A percentile compares a stretch with the other conserved stretches of the same genome.
Conservation (phyloP, 1,139 yeast species). For the Debaryomyces singareniensis region DNA sequence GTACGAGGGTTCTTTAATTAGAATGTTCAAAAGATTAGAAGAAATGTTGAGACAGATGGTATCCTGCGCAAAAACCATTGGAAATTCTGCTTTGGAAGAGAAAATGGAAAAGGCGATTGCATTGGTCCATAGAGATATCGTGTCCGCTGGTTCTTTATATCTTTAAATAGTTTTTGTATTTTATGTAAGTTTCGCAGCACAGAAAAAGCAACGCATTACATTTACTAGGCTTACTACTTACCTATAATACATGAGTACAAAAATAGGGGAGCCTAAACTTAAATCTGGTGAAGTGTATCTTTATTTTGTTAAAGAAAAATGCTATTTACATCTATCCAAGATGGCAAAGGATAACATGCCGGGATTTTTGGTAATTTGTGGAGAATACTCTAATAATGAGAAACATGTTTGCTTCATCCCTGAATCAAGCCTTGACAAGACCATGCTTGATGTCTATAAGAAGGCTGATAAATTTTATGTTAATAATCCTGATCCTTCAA, state of each 20-base stretch:
- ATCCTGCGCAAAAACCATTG: constrained; percentile 87
- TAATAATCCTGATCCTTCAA: not conserved
- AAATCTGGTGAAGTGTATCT: constrained; percentile 31
- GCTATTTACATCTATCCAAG: constrained; percentile 75
- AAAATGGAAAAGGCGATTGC: constrained; percentile 86
- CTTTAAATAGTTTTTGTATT: no score
- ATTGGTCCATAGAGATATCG: constrained; percentile 90
- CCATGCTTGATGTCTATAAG: constrained; percentile 45
- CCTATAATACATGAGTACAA: no score
- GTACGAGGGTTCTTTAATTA: constrained; percentile 90
- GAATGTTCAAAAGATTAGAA: constrained; percentile 90
- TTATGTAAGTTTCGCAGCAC: no score
- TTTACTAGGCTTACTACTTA: no score
- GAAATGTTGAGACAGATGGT: constrained; percentile 88
- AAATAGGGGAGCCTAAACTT: not conserved
- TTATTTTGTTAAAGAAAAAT: constrained; percentile 58
- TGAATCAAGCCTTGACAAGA: constrained; percentile 44
- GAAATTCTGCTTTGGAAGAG: constrained; percentile 75
- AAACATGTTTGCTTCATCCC: constrained; percentile 72
- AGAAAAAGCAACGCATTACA: no score
- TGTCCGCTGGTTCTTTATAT: constrained; percentile 91
- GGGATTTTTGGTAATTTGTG: constrained; percentile 67
- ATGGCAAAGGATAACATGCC: constrained; percentile 68
- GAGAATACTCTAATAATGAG: constrained; percentile 52
- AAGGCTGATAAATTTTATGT: constrained; percentile 44